These are phyloP conservation scores for Auricularia cornea DNA, from an alignment of 768 basidiomycete species.

Conservation along the genomic window DNA sequence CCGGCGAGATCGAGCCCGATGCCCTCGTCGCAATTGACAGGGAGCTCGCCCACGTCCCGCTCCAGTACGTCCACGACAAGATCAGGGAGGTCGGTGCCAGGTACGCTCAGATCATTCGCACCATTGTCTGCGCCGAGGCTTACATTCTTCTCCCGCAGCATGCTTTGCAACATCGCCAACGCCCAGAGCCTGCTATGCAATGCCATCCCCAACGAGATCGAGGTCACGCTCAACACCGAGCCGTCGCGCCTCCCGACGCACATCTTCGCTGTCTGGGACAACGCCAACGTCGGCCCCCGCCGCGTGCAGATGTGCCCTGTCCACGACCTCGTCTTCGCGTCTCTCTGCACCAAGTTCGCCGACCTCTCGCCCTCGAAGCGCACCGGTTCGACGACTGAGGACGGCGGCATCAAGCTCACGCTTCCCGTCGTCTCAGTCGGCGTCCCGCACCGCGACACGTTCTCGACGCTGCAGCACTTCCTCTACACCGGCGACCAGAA, in stretches of 20 bases:
- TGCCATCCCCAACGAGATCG: slow-evolving; percentile 36
- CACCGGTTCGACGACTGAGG: not conserved
- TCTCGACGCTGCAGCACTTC: slow-evolving; percentile 50
- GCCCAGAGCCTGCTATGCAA: slow-evolving; percentile 16
- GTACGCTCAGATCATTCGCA: slow-evolving; percentile 24
- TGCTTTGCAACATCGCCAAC: slow-evolving; percentile 3
- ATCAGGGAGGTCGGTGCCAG: slow-evolving; percentile 37
- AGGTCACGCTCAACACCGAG: slow-evolving; percentile 29
- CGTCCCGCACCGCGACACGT: slow-evolving; percentile 55
- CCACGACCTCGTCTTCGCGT: slow-evolving; percentile 61
- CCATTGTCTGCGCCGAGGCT: not conserved
- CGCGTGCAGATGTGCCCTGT: slow-evolving; percentile 46
- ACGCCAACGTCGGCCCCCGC: slow-evolving; percentile 14
- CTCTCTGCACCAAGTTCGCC: slow-evolving; percentile 59
- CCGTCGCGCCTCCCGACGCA: slow-evolving; percentile 26
- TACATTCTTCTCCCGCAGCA: slow-evolving; percentile 8
- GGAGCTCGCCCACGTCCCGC: slow-evolving; percentile 42
- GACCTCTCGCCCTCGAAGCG: slow-evolving; percentile 34
- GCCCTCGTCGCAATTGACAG: slow-evolving; percentile 47
- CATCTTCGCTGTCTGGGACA: slow-evolving; percentile 26
- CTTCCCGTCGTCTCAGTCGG: slow-evolving; percentile 57
- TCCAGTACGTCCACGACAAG: slow-evolving; percentile 53
- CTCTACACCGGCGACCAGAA: slow-evolving; percentile 55
- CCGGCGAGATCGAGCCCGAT: slow-evolving; percentile 47
- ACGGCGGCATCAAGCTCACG: slow-evolving; percentile 27